A percentile compares a stretch with the other conserved stretches of the same genome.
Evolutionary conservation across 106 monocot species (phyloP).

Genomic region (Ottelia alismoides): DNA sequence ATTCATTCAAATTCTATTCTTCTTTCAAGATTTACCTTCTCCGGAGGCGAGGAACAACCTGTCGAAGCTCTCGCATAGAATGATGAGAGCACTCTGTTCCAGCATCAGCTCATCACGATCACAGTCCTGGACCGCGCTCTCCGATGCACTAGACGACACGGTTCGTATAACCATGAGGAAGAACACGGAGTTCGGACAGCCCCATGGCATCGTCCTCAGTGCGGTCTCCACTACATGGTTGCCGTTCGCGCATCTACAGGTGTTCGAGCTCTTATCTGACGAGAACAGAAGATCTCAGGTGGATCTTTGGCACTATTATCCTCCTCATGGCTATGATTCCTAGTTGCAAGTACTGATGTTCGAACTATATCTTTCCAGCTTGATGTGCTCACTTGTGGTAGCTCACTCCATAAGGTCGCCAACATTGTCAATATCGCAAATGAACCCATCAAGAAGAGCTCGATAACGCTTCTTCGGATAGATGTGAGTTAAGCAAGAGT

Average conservation of each 20-base stretch:
- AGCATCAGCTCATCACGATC: conserved; percentile 40
- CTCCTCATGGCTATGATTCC: too few species aligned
- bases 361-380: too few species aligned
- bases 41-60: conserved; percentile 84
- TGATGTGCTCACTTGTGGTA: conserved; percentile 77
- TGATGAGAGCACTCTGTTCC: conserved; percentile 64
- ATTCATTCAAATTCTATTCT: too few species aligned
- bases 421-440: conserved; percentile 99
- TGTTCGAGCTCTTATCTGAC: conserved; percentile 85
- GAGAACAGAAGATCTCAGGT: conserved; percentile 76
- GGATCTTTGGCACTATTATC: too few species aligned
- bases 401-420: conserved; percentile 81
- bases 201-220: conserved; percentile 71
- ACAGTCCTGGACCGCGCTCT: conserved; percentile 77
- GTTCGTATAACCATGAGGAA: conserved; percentile 70
- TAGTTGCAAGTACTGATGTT: too few species aligned
- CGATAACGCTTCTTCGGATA: conserved; percentile 78
- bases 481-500: conserved; percentile 41
- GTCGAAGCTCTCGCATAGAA: conserved; percentile 87
- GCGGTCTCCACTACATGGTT: conserved; percentile 90
- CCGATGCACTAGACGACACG: conserved; percentile 66
- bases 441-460: conserved; percentile 84
- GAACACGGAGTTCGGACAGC: conserved; percentile 78
- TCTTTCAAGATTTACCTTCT: conserved; percentile 52
- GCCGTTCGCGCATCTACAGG: conserved; percentile 55